A percentile compares a stretch with the other conserved stretches of the same genome.
Evolutionary conservation across 106 monocot genomes (phyloP).

Genomic region (Vanilla planifolia): DNA sequence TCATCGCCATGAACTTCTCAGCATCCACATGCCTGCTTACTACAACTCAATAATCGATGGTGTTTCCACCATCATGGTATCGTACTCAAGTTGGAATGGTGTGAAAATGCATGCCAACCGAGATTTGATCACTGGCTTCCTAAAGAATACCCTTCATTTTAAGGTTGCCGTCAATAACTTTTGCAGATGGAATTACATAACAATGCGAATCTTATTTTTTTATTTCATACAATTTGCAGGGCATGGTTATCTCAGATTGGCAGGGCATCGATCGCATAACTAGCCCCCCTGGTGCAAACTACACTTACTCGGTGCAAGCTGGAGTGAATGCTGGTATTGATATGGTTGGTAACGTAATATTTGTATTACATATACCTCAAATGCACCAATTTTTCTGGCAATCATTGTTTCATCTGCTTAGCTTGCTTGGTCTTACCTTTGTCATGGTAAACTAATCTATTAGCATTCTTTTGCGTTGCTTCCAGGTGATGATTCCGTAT

Average conservation of each 20-base stretch:
- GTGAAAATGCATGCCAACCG: slow-evolving; percentile 68
- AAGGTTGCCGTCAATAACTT: slow-evolving; percentile 13
- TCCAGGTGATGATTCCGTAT: slow-evolving; percentile 75
- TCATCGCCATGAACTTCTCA: slow-evolving; percentile 17
- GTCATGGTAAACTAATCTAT: too few species aligned
- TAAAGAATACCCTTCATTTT: slow-evolving; percentile 62
- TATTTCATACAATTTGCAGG: slow-evolving; percentile 28
- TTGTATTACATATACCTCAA: too few species aligned
- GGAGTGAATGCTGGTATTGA: slow-evolving; percentile 70
- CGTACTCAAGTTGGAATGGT: slow-evolving; percentile 79
- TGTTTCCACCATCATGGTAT: slow-evolving; percentile 77
- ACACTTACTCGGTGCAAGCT: slow-evolving; percentile 67
- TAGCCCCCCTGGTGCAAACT: slow-evolving; percentile 51
- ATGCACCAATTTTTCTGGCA: too few species aligned
- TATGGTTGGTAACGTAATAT: slow-evolving; percentile 65
- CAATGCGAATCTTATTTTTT: neutral
- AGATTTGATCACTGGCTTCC: slow-evolving; percentile 38
- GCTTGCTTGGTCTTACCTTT: too few species aligned
- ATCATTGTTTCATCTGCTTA: too few species aligned
- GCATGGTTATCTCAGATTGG: slow-evolving; percentile 87
- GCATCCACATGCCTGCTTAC: slow-evolving; percentile 74
- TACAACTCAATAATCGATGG: slow-evolving; percentile 34
- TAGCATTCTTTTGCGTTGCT: too few species aligned
- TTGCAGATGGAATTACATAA: neutral
- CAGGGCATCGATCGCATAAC: slow-evolving; percentile 84